Conservation (phyloP, 805 yeast genomes). For the Starmerella stellata region DNA sequence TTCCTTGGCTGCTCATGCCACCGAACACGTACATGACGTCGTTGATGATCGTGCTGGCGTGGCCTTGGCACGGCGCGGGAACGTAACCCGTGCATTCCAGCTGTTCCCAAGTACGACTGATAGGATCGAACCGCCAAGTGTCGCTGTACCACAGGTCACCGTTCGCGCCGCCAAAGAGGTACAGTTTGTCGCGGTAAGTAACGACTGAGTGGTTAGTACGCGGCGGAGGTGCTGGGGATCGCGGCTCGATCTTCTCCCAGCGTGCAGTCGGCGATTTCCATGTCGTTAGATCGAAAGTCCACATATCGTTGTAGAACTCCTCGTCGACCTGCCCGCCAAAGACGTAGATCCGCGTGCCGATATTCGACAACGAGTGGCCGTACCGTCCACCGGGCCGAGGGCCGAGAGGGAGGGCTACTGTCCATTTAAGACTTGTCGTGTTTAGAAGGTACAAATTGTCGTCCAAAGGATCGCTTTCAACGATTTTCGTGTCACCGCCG, state of each 20-base stretch:
- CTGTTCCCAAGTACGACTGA: conserved; percentile 48
- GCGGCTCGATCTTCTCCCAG: conserved; percentile 59
- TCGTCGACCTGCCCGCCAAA: conserved; percentile 94
- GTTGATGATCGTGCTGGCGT: conserved; percentile 61
- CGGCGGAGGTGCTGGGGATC: conserved; percentile 32
- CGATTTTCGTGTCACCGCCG: conserved; percentile 84
- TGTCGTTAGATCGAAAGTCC: conserved; percentile 69
- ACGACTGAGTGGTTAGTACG: conserved; percentile 83
- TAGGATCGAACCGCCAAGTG: conserved; percentile 65
- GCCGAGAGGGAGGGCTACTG: conserved; percentile 56
- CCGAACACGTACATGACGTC: conserved; percentile 74
- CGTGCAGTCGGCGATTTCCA: conserved; percentile 67
- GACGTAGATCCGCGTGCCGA: conserved; percentile 46
- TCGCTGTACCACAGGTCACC: conserved; percentile 52
- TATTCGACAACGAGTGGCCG: conserved; percentile 77
- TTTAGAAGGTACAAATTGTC: conserved; percentile 77
- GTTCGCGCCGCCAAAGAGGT: conserved; percentile 85
- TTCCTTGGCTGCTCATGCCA: conserved; percentile 64
- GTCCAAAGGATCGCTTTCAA: conserved; percentile 57
- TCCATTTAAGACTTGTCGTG: conserved; percentile 60
- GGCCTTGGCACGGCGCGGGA: conserved; percentile 88
- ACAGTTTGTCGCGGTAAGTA: conserved; percentile 57
- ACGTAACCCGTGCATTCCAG: conserved; percentile 47
- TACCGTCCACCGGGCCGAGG: conserved; percentile 78
- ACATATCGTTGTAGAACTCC: conserved; percentile 61